Conservation (phyloP, 768 basidiomycete species). For the Clathrus columnatus region DNA sequence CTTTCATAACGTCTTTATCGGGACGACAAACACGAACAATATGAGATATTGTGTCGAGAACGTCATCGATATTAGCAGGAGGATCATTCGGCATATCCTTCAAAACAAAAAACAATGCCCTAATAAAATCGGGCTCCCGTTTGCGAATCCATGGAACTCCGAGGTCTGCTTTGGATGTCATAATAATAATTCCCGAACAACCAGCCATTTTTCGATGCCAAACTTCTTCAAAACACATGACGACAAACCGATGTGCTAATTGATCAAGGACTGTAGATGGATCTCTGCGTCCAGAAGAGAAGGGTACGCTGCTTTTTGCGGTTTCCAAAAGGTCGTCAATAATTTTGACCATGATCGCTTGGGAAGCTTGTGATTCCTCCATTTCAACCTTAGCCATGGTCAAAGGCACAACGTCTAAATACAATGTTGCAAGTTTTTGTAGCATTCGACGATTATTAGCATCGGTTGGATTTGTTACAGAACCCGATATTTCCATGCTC, state of each 20-base stretch:
- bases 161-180: slow-evolving; percentile 62
- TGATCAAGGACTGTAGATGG: slow-evolving; percentile 67
- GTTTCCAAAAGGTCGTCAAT: slow-evolving; percentile 59
- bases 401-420: slow-evolving; percentile 74
- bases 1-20: slow-evolving; percentile 25
- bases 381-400: slow-evolving; percentile 60
- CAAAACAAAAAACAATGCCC: slow-evolving; percentile 81
- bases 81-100: slow-evolving; percentile 92
- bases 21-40: slow-evolving; percentile 49
- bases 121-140: slow-evolving; percentile 82
- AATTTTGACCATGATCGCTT: slow-evolving; percentile 50
- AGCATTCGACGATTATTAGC: slow-evolving; percentile 43
- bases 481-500: slow-evolving; percentile 59
- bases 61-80: slow-evolving; percentile 70
- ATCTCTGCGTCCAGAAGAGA: slow-evolving; percentile 35
- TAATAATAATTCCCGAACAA: slow-evolving; percentile 73
- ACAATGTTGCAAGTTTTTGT: slow-evolving; percentile 53
- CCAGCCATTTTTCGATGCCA: slow-evolving; percentile 90
- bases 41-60: slow-evolving; percentile 63
- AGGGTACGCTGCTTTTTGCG: slow-evolving; percentile 36
- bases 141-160: slow-evolving; percentile 75
- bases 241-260: slow-evolving; percentile 72
- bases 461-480: slow-evolving; percentile 38
- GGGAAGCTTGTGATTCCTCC: slow-evolving; percentile 52
- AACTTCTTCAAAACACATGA: slow-evolving; percentile 83